Conservation (phyloP, 257 asterid genomes). For the Salvia miltiorrhiza region DNA sequence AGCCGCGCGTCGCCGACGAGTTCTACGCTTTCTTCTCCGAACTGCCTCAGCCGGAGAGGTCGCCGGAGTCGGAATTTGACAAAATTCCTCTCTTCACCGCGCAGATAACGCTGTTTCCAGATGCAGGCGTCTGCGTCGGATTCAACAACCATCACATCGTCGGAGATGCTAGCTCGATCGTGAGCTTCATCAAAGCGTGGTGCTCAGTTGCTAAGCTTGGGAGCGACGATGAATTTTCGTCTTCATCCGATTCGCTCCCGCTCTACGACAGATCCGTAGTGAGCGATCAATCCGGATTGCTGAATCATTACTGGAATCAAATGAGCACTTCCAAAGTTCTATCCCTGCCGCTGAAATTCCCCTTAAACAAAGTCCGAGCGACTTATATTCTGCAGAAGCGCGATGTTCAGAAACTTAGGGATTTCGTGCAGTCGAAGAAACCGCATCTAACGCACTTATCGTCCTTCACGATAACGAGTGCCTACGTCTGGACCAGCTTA, state of each 20-base stretch:
- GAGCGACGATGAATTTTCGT: neutral
- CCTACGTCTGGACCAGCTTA: conserved; percentile 46
- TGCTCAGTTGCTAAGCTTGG: conserved; percentile 27
- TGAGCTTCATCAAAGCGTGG: conserved; percentile 41
- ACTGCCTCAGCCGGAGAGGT: conserved; percentile 17
- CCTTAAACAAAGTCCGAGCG: conserved; percentile 31
- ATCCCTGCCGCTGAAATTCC: conserved; percentile 8
- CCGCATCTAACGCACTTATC: conserved; percentile 32
- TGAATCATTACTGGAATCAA: conserved; percentile 18
- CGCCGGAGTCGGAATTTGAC: neutral
- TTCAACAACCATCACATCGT: conserved; percentile 28
- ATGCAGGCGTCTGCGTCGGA: conserved; percentile 38
- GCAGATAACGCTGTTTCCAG: conserved; percentile 44
- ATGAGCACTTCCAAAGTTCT: neutral
- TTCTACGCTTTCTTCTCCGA: conserved; percentile 30
- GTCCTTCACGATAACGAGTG: conserved; percentile 33
- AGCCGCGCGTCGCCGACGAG: conserved; percentile 27
- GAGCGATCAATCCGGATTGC: conserved; percentile 33
- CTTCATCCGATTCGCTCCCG: conserved; percentile 10
- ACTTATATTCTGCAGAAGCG: conserved; percentile 28
- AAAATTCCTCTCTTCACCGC: conserved; percentile 28
- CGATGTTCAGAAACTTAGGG: conserved; percentile 35
- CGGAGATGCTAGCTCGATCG: conserved; percentile 48
- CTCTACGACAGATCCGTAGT: conserved; percentile 40
- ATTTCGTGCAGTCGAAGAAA: conserved; percentile 3